A percentile compares a stretch with the other conserved stretches of the same genome.
phyloP scores from a whole-genome alignment of 1,284 basidiomycete genomes.

The Apiotrichum sp. region DNA sequence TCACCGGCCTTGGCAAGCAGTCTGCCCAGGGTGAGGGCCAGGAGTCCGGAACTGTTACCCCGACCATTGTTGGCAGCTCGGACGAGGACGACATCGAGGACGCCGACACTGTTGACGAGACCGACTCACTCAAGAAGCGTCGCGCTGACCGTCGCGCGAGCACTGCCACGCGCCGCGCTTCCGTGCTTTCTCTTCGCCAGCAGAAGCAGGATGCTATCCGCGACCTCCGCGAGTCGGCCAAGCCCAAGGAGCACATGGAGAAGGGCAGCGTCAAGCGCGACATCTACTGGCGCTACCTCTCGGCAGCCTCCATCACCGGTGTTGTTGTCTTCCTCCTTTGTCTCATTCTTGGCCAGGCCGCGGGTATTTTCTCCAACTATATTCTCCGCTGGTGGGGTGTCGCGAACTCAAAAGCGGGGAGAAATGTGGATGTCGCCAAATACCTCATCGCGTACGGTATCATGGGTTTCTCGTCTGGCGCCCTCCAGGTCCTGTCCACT shows the following conservation, averaged over 20 bases:
- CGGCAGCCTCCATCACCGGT: slow-evolving; percentile 68
- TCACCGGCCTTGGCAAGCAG: slow-evolving; percentile 54
- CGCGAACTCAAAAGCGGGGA: slow-evolving; percentile 62
- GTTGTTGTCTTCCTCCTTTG: slow-evolving; percentile 62
- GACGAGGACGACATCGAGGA: slow-evolving; percentile 31
- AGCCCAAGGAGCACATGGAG: slow-evolving; percentile 69
- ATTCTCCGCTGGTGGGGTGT: slow-evolving; percentile 74
- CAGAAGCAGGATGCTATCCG: slow-evolving; percentile 44
- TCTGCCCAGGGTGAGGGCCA: slow-evolving; percentile 33
- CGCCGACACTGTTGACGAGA: slow-evolving; percentile 28
- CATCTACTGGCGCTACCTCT: slow-evolving; percentile 73
- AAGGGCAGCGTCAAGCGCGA: slow-evolving; percentile 71
- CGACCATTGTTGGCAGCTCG: slow-evolving; percentile 29
- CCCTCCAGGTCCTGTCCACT: slow-evolving; percentile 55
- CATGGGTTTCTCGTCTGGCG: slow-evolving; percentile 53
- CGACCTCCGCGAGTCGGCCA: slow-evolving; percentile 45
- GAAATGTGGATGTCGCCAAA: slow-evolving; percentile 49
- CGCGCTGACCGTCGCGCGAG: slow-evolving; percentile 29
- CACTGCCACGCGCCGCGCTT: slow-evolving; percentile 39
- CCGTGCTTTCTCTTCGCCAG: slow-evolving; percentile 40
- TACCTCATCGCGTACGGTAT: slow-evolving; percentile 41
- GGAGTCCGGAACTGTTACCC: slow-evolving; percentile 50
- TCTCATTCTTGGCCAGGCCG: slow-evolving; percentile 51
- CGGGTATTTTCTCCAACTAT: slow-evolving; percentile 56
- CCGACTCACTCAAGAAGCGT: slow-evolving; percentile 30